phyloP scores from a whole-genome alignment of 1,284 basidiomycete genomes.

The Ustilago nuda region DNA sequence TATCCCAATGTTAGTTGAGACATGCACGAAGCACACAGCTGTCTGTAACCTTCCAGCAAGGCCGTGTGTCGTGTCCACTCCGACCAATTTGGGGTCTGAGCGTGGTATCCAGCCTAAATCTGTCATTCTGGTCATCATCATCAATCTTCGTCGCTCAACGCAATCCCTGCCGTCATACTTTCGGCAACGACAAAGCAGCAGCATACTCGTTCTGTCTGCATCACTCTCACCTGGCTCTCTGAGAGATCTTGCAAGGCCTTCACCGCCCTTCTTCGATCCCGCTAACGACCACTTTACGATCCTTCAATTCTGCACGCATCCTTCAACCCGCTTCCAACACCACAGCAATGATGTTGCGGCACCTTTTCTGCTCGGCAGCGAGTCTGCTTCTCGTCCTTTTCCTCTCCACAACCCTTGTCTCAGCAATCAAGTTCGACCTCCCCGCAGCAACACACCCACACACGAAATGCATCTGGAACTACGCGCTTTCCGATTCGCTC shows the following conservation, averaged over 20 bases:
- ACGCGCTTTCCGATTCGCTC: constrained; percentile 66
- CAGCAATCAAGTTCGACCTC: constrained; percentile 67
- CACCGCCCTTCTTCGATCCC: background rate
- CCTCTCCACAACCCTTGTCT: constrained; percentile 4
- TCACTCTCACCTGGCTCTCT: background rate
- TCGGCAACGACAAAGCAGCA: background rate
- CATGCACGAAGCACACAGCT: constrained; percentile 20
- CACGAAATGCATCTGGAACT: constrained; percentile 68
- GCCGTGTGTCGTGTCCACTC: constrained; percentile 14
- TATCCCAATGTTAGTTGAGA: constrained; percentile 20
- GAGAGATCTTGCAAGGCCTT: background rate
- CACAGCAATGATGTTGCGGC: constrained; percentile 7
- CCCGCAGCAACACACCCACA: constrained; percentile 41
- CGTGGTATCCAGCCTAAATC: background rate
- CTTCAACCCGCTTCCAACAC: background rate
- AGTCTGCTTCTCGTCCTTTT: constrained; percentile 20
- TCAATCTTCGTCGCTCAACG: background rate
- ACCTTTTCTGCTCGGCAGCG: constrained; percentile 3
- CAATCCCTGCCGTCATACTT: background rate
- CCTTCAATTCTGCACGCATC: background rate
- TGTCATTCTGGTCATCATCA: background rate
- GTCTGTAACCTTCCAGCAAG: constrained; percentile 33
- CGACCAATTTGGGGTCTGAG: background rate
- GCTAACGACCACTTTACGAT: background rate
- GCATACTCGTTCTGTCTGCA: background rate